Evolutionary conservation across 2,329 filamentous ascomycete genomes (phyloP).

Genomic region (Cladosporium sp.): DNA sequence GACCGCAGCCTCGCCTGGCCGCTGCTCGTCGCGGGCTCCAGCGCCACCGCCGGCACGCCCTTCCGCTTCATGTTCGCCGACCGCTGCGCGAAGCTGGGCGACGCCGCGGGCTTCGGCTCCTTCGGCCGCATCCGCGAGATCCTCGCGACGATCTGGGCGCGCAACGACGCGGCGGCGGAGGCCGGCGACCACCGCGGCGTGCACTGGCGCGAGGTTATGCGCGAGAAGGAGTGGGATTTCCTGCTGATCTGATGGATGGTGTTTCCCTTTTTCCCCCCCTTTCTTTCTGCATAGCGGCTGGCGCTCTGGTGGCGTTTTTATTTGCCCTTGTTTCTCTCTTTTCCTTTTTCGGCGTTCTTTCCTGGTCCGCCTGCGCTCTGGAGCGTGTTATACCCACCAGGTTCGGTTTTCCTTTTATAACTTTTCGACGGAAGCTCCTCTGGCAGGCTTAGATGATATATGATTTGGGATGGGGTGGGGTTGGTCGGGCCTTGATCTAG

Average conservation of each 20-base stretch:
- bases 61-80: constrained; percentile 77
- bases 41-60: constrained; percentile 62
- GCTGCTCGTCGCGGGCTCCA: constrained; percentile 76
- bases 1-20: constrained; percentile 93
- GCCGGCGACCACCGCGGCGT: constrained; percentile 57
- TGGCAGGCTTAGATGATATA: constrained; percentile 8
- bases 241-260: constrained; percentile 62
- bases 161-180: constrained; percentile 58
- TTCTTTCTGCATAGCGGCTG: constrained; percentile 27
- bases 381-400: constrained; percentile 21
- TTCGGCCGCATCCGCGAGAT: constrained; percentile 77
- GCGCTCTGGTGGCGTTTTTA: constrained; percentile 17
- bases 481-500: constrained; percentile 24
- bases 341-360: neutral
- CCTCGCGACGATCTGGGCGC: constrained; percentile 73
- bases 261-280: neutral
- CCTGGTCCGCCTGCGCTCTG: constrained; percentile 1
- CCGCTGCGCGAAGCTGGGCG: constrained; percentile 67
- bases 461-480: neutral
- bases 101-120: constrained; percentile 71
- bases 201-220: constrained; percentile 94
- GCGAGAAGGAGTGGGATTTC: constrained; percentile 84
- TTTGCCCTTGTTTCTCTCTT: neutral
- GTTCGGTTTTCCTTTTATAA: constrained; percentile 8
- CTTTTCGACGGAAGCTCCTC: constrained; percentile 8